phyloP scores from a whole-genome alignment of 257 asterid genomes.

The Marsdenia floribunda region DNA sequence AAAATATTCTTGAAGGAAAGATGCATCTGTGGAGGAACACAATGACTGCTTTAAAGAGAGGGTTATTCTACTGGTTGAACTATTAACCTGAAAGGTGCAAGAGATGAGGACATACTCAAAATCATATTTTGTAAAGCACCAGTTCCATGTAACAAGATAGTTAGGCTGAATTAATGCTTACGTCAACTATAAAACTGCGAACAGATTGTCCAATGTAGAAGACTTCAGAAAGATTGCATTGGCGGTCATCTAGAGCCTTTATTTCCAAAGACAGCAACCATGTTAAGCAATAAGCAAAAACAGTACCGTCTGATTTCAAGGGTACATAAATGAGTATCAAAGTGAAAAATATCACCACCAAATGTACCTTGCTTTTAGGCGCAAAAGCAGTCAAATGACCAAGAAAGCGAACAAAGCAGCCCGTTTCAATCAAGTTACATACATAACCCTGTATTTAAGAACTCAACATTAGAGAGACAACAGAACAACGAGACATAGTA shows the following conservation, averaged over 20 bases:
- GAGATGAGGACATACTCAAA: slow-evolving; percentile 13
- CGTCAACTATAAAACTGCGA: slow-evolving; percentile 76
- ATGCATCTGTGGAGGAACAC: slow-evolving; percentile 73
- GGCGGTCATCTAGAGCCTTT: slow-evolving; percentile 81
- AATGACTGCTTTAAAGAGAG: slow-evolving; percentile 82
- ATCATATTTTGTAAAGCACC: slow-evolving; percentile 5
- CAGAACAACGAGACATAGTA: neutral
- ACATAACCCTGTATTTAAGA: slow-evolving; percentile 69
- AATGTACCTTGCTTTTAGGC: slow-evolving; percentile 77
- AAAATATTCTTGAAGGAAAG: slow-evolving; percentile 86
- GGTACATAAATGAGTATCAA: neutral
- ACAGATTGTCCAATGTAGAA: slow-evolving; percentile 88
- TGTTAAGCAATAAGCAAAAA: slow-evolving; percentile 6
- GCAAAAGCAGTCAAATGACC: slow-evolving; percentile 98
- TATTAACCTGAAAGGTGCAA: slow-evolving; percentile 53
- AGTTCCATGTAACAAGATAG: slow-evolving; percentile 5
- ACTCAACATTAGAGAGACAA: slow-evolving; percentile 3
- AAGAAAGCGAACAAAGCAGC: slow-evolving; percentile 89
- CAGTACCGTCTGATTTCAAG: neutral
- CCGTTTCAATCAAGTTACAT: slow-evolving; percentile 84
- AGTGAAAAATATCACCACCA: neutral
- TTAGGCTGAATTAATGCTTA: slow-evolving; percentile 28
- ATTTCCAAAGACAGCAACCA: slow-evolving; percentile 6
- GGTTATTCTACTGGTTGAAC: slow-evolving; percentile 73
- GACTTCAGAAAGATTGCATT: slow-evolving; percentile 59